Conservation (phyloP, 257 asterid genomes). For the Paulownia fortunei region DNA sequence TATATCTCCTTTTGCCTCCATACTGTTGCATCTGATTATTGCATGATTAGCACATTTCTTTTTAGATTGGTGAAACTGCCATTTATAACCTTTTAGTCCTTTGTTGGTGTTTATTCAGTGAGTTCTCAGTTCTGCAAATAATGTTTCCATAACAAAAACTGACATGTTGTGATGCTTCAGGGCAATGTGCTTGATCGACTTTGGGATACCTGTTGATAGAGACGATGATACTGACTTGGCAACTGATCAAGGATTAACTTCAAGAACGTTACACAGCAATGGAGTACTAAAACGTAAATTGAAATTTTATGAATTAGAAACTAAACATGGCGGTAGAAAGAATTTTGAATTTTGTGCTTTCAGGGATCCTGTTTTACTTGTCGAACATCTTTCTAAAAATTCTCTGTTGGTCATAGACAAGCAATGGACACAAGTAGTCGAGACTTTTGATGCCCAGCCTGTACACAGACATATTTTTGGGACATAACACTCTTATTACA, state of each 20-base stretch:
- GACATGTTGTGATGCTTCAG: conserved; percentile 27
- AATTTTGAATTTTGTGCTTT: conserved; percentile 53
- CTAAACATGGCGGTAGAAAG: conserved; percentile 40
- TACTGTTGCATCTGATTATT: too few species aligned
- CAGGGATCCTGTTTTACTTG: conserved; percentile 67
- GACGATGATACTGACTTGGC: conserved; percentile 44
- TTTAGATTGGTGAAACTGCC: too few species aligned
- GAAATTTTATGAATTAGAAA: conserved; percentile 39
- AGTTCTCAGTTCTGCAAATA: background rate
- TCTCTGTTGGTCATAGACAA: conserved; percentile 69
- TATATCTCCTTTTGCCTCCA: background rate
- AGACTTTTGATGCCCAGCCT: conserved; percentile 53
- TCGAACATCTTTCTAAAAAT: conserved; percentile 65
- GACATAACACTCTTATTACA: conserved; percentile 34
- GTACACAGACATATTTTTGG: conserved; percentile 74
- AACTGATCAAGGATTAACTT: conserved; percentile 34
- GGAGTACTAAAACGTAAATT: conserved; percentile 55
- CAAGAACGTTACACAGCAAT: conserved; percentile 41
- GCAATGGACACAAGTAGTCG: conserved; percentile 65
- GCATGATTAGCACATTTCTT: too few species aligned
- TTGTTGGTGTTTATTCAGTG: background rate
- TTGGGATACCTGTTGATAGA: conserved; percentile 56
- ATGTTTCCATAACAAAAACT: background rate
- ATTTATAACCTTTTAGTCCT: background rate
- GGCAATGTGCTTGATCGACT: conserved; percentile 69